Percentiles rank a stretch among this genome's conserved stretches.
Conservation (phyloP, 116 monocot genomes). For the Papilionanthe hybrid region DNA sequence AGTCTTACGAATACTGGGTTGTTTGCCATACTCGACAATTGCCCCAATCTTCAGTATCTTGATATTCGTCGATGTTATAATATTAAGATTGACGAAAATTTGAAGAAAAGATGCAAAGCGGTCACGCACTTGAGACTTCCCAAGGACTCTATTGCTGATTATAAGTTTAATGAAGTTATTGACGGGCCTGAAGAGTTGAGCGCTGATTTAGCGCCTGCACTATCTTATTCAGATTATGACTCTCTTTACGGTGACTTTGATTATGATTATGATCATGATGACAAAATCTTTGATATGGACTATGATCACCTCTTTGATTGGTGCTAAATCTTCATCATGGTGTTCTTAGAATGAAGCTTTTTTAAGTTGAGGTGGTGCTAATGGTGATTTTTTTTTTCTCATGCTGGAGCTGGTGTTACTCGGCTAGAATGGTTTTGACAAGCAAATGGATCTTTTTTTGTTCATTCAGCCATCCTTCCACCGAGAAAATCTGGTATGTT, state of each 20-base stretch:
- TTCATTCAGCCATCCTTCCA: background rate
- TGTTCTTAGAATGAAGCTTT: background rate
- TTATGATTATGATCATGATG: background rate
- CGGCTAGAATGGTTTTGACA: background rate
- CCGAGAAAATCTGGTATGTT: background rate
- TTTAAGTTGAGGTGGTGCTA: background rate
- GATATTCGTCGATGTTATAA: constrained; percentile 9
- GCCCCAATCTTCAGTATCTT: constrained; percentile 8
- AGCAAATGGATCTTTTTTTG: background rate
- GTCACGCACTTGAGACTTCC: background rate
- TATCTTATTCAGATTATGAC: background rate
- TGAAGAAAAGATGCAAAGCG: background rate
- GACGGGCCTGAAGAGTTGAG: no score
- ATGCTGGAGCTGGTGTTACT: background rate
- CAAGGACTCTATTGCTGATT: constrained; percentile 1
- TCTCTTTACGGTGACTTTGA: background rate
- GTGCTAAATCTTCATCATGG: background rate
- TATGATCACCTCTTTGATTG: background rate
- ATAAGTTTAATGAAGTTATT: background rate
- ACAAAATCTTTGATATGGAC: no score
- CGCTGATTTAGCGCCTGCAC: background rate
- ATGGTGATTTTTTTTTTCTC: background rate
- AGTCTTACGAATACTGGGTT: constrained; percentile 8
- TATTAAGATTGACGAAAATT: background rate
- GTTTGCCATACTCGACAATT: constrained; percentile 6